Percentiles rank a stretch among this genome's conserved stretches.
Evolutionary conservation across 768 basidiomycete species (phyloP).

Genomic region (Steccherinum ochraceum): DNA sequence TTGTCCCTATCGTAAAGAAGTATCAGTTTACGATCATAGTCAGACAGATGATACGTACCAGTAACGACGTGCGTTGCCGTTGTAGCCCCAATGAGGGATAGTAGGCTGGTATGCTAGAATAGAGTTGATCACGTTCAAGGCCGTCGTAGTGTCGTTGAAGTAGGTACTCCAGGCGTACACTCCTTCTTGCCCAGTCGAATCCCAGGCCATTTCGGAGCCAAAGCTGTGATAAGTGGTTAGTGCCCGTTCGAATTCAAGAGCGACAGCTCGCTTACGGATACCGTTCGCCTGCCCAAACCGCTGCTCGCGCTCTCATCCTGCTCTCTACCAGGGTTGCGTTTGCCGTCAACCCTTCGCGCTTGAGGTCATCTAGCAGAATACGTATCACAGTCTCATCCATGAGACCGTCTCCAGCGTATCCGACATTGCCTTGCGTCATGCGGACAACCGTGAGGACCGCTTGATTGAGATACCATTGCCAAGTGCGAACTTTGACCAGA

Average conservation of each 20-base stretch:
- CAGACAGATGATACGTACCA: constrained; percentile 28
- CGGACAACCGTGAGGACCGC: constrained; percentile 40
- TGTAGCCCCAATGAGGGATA: constrained; percentile 57
- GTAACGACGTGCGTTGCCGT: constrained; percentile 52
- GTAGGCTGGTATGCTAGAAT: constrained; percentile 52
- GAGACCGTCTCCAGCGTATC: constrained; percentile 39
- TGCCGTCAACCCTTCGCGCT: constrained; percentile 41
- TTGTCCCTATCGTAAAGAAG: constrained; percentile 41
- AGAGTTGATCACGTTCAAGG: constrained; percentile 46
- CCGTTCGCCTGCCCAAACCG: constrained; percentile 39
- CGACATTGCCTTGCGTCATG: constrained; percentile 41
- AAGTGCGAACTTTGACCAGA: constrained; percentile 38
- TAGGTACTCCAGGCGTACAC: constrained; percentile 49
- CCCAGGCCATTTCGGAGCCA: constrained; percentile 57
- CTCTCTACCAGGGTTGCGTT: constrained; percentile 42
- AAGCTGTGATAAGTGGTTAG: constrained; percentile 33
- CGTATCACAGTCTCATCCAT: constrained; percentile 54
- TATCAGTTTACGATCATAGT: background rate
- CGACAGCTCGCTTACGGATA: constrained; percentile 43
- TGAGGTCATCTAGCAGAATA: constrained; percentile 41
- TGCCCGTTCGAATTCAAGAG: too few relatives aligned
- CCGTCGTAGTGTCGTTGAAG: constrained; percentile 46
- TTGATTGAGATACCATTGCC: constrained; percentile 55
- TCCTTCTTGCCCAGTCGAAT: constrained; percentile 49
- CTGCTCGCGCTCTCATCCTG: constrained; percentile 40